A percentile compares a stretch with the other conserved stretches of the same genome.
Evolutionary conservation across 371 early-diverging fungal species (phyloP).

Genomic region (Mortierella sp.): DNA sequence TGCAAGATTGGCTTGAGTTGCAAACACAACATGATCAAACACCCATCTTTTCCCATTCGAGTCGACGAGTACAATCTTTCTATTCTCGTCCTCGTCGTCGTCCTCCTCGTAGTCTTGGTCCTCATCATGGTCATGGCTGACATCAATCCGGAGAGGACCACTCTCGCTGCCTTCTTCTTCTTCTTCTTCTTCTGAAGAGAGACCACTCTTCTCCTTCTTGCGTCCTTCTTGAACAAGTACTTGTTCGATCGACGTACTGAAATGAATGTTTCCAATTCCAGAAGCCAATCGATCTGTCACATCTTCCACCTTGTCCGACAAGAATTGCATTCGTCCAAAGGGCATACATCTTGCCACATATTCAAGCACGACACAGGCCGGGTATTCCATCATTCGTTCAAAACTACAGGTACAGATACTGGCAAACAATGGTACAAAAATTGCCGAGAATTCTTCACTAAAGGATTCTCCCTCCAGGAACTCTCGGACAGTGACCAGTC

Average conservation of each 20-base stretch:
- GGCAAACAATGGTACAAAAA: conserved; percentile 76
- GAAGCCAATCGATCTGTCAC: conserved; percentile 55
- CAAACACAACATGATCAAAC: conserved; percentile 73
- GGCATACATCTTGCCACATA: conserved; percentile 59
- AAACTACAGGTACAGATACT: conserved; percentile 77
- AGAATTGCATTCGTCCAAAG: conserved; percentile 62
- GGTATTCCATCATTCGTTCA: conserved; percentile 68
- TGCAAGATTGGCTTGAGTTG: conserved; percentile 80
- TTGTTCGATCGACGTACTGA: conserved; percentile 36
- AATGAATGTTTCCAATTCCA: conserved; percentile 39
- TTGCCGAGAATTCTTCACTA: conserved; percentile 44
- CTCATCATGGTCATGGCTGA: no score
- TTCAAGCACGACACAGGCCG: conserved; percentile 70
- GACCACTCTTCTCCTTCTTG: no score
- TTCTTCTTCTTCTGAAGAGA: no score
- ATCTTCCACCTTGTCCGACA: conserved; percentile 55
- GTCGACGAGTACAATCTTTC: conserved; percentile 35
- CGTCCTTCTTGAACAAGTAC: conserved; percentile 7
- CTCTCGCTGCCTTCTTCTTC: no score
- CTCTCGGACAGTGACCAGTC: conserved; percentile 6
- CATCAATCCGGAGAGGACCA: no score
- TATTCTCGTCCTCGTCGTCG: conserved; percentile 5
- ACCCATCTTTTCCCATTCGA: conserved; percentile 45
- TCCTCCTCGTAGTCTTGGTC: not conserved
- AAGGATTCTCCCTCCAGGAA: conserved; percentile 1